Conservation (phyloP, 495 filamentous ascomycete genomes). For the Aspergillus ellipticus region DNA sequence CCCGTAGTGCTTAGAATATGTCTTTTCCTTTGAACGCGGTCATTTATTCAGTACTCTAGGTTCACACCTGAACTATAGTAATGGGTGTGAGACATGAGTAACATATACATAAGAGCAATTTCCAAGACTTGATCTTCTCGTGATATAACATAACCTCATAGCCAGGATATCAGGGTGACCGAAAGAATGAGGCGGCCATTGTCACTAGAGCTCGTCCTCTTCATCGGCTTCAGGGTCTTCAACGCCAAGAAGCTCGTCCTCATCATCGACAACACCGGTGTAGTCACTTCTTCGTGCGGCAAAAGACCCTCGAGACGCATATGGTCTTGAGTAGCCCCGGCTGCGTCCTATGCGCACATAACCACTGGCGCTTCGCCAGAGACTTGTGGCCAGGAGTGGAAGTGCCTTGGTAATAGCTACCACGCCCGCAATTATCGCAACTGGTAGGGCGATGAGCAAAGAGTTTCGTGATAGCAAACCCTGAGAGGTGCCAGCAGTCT, state of each 20-base stretch:
- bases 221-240: constrained; percentile 84
- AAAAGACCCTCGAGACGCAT: constrained; percentile 81
- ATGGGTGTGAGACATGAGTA: not conserved
- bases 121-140: constrained; percentile 17
- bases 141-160: constrained; percentile 30
- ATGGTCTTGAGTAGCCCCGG: constrained; percentile 56
- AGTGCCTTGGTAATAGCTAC: constrained; percentile 72
- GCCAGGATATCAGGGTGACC: constrained; percentile 8
- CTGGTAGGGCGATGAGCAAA: constrained; percentile 70
- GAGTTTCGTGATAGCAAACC: constrained; percentile 60
- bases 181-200: constrained; percentile 5
- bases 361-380: constrained; percentile 62
- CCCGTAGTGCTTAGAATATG: too few relatives aligned
- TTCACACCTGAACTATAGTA: not conserved
- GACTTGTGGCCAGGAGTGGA: constrained; percentile 62
- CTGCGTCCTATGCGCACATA: constrained; percentile 29
- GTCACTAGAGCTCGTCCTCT: constrained; percentile 72
- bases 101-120: constrained; percentile 2
- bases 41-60: too few relatives aligned
- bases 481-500: constrained; percentile 38
- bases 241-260: constrained; percentile 86
- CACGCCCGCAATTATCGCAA: constrained; percentile 71
- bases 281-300: constrained; percentile 82
- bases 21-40: too few relatives aligned
- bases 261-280: constrained; percentile 81